A percentile compares a stretch with the other conserved stretches of the same genome.
Evolutionary conservation across 441 rosid genomes (phyloP).

Genomic region (Gossypium trilobum): DNA sequence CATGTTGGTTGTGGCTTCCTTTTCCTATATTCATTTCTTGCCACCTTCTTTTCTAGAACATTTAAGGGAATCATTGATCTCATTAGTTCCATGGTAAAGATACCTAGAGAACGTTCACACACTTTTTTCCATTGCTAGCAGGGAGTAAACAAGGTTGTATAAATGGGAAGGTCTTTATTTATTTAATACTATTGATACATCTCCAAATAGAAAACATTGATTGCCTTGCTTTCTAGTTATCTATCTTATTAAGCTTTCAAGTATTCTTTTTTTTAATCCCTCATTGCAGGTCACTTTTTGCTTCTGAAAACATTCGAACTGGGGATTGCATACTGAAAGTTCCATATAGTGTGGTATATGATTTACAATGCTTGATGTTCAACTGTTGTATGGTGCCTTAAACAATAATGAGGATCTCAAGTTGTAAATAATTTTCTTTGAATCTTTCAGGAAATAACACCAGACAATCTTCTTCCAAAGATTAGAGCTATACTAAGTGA

Average conservation of each 20-base stretch:
- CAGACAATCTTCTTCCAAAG: slow-evolving; percentile 43
- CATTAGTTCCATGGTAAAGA: not conserved
- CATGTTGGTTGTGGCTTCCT: not conserved
- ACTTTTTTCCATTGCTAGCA: not conserved
- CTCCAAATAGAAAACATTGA: not conserved
- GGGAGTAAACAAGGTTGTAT: slow-evolving; percentile 2
- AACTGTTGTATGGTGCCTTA: slow-evolving; percentile 5
- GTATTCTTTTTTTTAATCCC: not conserved
- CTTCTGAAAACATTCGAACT: slow-evolving; percentile 38
- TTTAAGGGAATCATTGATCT: not conserved
- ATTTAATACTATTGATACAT: not conserved
- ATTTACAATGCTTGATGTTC: not conserved
- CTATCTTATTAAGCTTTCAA: not conserved
- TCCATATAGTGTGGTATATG: slow-evolving; percentile 49
- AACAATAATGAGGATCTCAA: not conserved
- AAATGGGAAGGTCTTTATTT: not conserved
- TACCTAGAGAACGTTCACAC: not conserved
- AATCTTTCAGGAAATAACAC: slow-evolving; percentile 52
- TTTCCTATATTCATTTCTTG: not conserved
- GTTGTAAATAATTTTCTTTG: slow-evolving; percentile 12
- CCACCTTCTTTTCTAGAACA: not conserved
- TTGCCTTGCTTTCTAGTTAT: not conserved
- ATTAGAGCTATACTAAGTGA: slow-evolving; percentile 31
- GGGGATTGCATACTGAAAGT: slow-evolving; percentile 70
- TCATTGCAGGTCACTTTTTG: slow-evolving; percentile 51